A percentile compares a stretch with the other conserved stretches of the same genome.
phyloP scores from a whole-genome alignment of 192 early-diverging fungal species.

The Backusella liffmaniae region DNA sequence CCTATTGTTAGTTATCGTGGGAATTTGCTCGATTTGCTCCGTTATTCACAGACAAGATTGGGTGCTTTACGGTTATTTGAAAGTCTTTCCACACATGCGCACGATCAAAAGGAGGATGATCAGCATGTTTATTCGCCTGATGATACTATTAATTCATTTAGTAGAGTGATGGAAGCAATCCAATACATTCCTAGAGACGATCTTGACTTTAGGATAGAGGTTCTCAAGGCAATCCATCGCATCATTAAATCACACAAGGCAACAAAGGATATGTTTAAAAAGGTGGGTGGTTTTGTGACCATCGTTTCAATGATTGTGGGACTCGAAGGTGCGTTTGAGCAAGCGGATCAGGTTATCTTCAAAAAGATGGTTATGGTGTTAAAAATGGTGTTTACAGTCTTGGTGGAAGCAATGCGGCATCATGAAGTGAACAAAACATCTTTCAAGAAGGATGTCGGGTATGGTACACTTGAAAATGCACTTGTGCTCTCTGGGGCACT shows the following conservation, averaged over 20 bases:
- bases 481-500: constrained; percentile 53
- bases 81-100: constrained; percentile 45
- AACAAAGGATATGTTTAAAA: constrained; percentile 56
- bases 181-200: constrained; percentile 50
- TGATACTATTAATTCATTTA: constrained; percentile 45
- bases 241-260: constrained; percentile 44
- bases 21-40: constrained; percentile 51
- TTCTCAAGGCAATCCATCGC: constrained; percentile 47
- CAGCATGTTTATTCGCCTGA: neutral
- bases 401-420: constrained; percentile 50
- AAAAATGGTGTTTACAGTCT: constrained; percentile 43
- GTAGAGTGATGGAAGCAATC: constrained; percentile 56
- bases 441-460: constrained; percentile 52
- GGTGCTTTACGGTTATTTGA: constrained; percentile 49
- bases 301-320: constrained; percentile 57
- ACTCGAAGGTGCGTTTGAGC: constrained; percentile 45
- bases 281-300: constrained; percentile 57
- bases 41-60: constrained; percentile 49
- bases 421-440: constrained; percentile 46
- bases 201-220: constrained; percentile 55
- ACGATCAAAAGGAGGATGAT: constrained; percentile 16
- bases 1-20: constrained; percentile 40
- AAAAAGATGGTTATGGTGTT: constrained; percentile 42
- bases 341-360: neutral
- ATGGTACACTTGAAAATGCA: constrained; percentile 53